A percentile compares a stretch with the other conserved stretches of the same genome.
phyloP scores from a whole-genome alignment of 306 rosid species.

The Acacia melanoxylon region DNA sequence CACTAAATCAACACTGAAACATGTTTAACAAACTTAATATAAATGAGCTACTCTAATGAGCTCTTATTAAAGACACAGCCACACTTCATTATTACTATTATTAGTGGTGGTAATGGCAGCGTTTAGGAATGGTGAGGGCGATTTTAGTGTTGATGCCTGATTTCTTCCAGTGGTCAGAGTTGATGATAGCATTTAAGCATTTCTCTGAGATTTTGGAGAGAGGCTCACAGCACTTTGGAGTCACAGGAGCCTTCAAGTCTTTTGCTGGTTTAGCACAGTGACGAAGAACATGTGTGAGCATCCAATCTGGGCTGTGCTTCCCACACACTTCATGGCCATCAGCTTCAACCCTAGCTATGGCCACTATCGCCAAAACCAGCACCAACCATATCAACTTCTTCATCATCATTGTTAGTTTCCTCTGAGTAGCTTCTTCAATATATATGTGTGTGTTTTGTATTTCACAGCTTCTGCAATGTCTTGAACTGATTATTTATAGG shows the following conservation, averaged over 20 bases:
- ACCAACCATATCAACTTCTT: background rate
- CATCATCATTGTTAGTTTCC: background rate
- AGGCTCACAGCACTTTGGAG: background rate
- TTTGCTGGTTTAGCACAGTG: background rate
- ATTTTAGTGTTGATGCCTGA: background rate
- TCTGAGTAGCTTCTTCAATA: background rate
- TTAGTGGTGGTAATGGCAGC: background rate
- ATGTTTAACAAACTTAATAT: background rate
- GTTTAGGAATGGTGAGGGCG: background rate
- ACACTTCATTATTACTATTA: background rate
- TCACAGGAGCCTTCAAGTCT: background rate
- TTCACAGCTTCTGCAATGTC: background rate
- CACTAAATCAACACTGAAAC: background rate
- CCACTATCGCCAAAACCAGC: background rate
- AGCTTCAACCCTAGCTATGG: background rate
- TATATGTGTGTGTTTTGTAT: background rate
- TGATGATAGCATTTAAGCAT: background rate
- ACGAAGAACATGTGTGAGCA: background rate
- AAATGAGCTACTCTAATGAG: background rate
- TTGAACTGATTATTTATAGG: background rate
- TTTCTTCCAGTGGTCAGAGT: background rate
- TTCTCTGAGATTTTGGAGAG: background rate
- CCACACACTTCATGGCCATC: background rate
- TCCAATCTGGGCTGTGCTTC: background rate
- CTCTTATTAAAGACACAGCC: background rate